Evolutionary conservation across 2,329 filamentous ascomycete genomes (phyloP).

Genomic region (Aspergillus quadricinctus): DNA sequence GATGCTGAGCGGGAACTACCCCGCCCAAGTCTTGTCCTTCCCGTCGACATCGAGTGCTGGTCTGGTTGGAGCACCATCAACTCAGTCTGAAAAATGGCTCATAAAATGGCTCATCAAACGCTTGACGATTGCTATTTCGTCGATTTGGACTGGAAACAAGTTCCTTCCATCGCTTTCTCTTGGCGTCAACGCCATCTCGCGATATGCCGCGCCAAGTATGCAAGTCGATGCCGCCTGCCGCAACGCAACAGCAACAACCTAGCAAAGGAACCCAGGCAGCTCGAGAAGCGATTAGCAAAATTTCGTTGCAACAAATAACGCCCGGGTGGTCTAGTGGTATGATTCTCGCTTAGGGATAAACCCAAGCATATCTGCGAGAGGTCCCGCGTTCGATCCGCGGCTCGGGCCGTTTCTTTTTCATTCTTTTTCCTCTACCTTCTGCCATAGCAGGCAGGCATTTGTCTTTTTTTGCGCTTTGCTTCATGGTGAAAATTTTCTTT

Average conservation of each 20-base stretch:
- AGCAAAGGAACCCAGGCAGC: neutral
- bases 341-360: slow-evolving; percentile 64
- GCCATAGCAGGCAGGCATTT: neutral
- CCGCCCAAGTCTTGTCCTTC: neutral
- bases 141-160: neutral
- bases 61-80: neutral
- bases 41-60: neutral
- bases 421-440: neutral
- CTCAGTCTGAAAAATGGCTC: neutral
- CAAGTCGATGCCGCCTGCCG: slow-evolving; percentile 5
- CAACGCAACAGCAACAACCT: neutral
- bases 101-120: neutral
- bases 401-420: slow-evolving; percentile 11
- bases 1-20: slow-evolving; percentile 22
- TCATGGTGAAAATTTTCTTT: neutral
- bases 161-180: slow-evolving; percentile 8
- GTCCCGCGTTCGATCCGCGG: slow-evolving; percentile 23
- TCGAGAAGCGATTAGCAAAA: neutral
- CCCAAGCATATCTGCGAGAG: slow-evolving; percentile 23
- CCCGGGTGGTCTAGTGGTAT: slow-evolving; percentile 61
- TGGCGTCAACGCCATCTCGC: slow-evolving; percentile 22
- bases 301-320: neutral
- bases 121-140: neutral
- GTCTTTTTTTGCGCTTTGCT: neutral
- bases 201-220: slow-evolving; percentile 15